These are phyloP conservation scores for Trichoderma sp. DNA, from an alignment of 2,329 filamentous ascomycete genomes.

Conservation along the genomic window DNA sequence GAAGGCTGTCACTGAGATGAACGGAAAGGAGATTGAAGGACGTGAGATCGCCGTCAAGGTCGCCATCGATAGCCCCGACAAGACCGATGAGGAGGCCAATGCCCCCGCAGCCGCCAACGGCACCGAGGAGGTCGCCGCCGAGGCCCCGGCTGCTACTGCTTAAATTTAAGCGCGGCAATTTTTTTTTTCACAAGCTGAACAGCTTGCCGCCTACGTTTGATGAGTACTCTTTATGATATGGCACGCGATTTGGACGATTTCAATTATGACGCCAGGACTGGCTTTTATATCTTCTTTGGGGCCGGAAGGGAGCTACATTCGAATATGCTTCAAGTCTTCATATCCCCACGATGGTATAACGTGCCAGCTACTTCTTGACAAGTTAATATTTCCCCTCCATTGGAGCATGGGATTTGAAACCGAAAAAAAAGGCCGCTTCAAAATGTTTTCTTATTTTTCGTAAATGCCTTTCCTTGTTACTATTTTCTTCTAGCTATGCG, in stretches of 20 bases:
- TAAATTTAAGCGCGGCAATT: constrained; percentile 29
- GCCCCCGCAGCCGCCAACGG: constrained; percentile 47
- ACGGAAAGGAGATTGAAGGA: constrained; percentile 98
- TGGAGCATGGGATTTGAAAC: constrained; percentile 29
- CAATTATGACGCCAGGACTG: constrained; percentile 34
- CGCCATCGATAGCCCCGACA: constrained; percentile 98
- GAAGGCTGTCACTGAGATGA: constrained; percentile 98
- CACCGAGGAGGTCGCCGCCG: constrained; percentile 36
- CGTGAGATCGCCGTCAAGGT: constrained; percentile 99
- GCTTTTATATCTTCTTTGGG: constrained; percentile 28
- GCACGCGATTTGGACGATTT: constrained; percentile 40
- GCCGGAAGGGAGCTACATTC: constrained; percentile 28
- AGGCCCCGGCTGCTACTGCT: constrained; percentile 30
- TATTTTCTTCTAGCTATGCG: constrained; percentile 37
- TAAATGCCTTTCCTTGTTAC: constrained; percentile 34
- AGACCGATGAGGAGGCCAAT: constrained; percentile 82
- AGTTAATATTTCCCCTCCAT: constrained; percentile 31
- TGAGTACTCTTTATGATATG: constrained; percentile 39
- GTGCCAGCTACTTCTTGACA: constrained; percentile 30
- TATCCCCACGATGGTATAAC: constrained; percentile 29
- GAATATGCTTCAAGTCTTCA: constrained; percentile 28
- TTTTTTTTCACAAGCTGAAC: constrained; percentile 28
- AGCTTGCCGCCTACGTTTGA: constrained; percentile 28
- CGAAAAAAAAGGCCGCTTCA: constrained; percentile 25
- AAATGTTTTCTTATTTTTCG: constrained; percentile 34